Evolutionary conservation across 441 rosid genomes (phyloP).

Genomic region (Erodium texanum): DNA sequence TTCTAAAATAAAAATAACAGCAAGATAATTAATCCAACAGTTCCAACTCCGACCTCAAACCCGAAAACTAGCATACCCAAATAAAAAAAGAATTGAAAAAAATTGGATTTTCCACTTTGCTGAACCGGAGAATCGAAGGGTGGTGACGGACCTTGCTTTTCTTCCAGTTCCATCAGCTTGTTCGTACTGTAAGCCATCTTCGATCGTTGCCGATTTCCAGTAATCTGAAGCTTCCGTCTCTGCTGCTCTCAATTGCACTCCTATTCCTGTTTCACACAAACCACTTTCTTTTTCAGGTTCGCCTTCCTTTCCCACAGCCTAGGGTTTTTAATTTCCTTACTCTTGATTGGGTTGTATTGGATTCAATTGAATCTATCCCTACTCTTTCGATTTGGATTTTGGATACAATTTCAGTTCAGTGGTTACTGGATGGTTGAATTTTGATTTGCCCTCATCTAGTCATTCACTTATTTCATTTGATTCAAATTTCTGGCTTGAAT

Average conservation of each 20-base stretch:
- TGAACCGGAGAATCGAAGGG: neutral
- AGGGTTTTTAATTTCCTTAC: slow-evolving; percentile 1
- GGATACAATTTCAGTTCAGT: neutral
- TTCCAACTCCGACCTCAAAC: neutral
- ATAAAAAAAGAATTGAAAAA: too few relatives aligned
- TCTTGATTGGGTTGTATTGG: neutral
- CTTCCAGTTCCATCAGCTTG: too few relatives aligned
- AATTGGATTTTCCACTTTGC: neutral
- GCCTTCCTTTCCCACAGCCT: neutral
- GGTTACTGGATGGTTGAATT: neutral
- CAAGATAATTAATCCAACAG: neutral
- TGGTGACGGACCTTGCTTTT: neutral
- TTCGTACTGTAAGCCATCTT: too few relatives aligned
- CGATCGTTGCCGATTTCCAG: neutral
- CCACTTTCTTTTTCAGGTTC: neutral
- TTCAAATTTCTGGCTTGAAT: neutral
- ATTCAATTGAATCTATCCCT: neutral
- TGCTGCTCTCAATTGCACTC: slow-evolving; percentile 4
- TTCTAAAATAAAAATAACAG: too few relatives aligned
- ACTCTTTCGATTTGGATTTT: neutral
- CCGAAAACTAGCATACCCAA: neutral
- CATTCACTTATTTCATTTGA: neutral
- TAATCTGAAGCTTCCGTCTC: neutral
- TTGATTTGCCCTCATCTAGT: neutral
- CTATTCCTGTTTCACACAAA: neutral